These are phyloP conservation scores for Pythium folliculosum DNA, from an alignment of 352 stramenopile genomes.

Conservation along the genomic window DNA sequence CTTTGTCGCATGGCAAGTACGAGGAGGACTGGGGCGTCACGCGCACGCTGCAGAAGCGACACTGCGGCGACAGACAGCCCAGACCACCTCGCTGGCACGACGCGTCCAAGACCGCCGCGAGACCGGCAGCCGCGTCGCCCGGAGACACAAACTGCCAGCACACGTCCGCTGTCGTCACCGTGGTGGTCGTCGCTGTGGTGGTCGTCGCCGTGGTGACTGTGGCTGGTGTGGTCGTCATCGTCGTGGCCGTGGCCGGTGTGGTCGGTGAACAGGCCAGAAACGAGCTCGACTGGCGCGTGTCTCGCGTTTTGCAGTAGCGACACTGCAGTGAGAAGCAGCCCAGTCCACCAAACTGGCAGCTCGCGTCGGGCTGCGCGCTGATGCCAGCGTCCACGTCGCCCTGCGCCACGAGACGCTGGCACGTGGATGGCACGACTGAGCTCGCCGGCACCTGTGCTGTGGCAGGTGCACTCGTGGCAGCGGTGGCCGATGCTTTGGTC, in stretches of 20 bases:
- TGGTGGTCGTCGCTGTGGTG: neutral
- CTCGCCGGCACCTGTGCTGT: neutral
- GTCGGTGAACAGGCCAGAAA: constrained; percentile 16
- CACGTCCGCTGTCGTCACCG: neutral
- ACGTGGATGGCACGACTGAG: neutral
- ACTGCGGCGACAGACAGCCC: constrained; percentile 23
- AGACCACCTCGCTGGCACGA: constrained; percentile 21
- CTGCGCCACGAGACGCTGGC: constrained; percentile 1
- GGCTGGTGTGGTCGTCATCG: neutral
- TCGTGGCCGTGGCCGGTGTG: neutral
- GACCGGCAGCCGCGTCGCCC: constrained; percentile 10
- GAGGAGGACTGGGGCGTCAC: constrained; percentile 2
- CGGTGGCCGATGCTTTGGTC: no score
- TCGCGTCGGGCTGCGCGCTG: constrained; percentile 12
- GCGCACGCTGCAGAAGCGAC: constrained; percentile 22
- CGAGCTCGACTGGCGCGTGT: constrained; percentile 24
- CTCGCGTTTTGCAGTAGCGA: constrained; percentile 35
- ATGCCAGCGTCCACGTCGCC: constrained; percentile 18
- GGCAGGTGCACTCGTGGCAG: neutral
- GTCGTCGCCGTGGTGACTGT: neutral
- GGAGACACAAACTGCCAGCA: constrained; percentile 25
- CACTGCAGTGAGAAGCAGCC: constrained; percentile 36
- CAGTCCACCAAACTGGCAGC: constrained; percentile 19
- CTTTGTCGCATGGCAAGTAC: constrained; percentile 21
- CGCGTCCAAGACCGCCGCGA: constrained; percentile 10